Base-by-base conservation (phyloP, 805 yeast species). In the Diddensiella santjacobensis region DNA sequence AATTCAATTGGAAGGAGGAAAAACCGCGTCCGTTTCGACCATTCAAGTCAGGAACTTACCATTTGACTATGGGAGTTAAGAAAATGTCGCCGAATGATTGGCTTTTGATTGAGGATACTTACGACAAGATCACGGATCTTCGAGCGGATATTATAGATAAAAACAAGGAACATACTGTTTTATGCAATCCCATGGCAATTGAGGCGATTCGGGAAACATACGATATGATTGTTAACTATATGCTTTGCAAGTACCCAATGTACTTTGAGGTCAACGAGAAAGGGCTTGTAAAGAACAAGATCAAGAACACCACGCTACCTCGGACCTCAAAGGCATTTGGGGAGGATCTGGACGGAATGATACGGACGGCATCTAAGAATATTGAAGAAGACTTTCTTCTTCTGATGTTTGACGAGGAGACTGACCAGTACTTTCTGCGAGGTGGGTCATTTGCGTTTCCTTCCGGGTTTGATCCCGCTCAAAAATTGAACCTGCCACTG, bases 391-490 rank as follows among this genome's bases (percentile, higher is more conserved):
- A 85, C 58, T 71, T 81, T 47, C 58, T 84, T 37, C 63, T 85
- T 4, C 56, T 84, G 56, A 58, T 76, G 49, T 72, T 73, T 15
- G 78, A 77, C 47, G 89, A 83, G 56, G 58, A 61, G 26, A 40
- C 44, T 10, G 42, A 54, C 4, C 51, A 57, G 46, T 84, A 83
- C 59, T 68, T 74, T 22, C 61, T 81, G 38, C 69, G 82, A 45
- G 81, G 80, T 0, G 78, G 80, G 4, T 67, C 75, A 2, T 74
- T 81, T 20, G 79, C 81, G 4, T 83, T 82, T 56, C 87, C 91
- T 1, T 79, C 83, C 1, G 91, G 91, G 1, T 85, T 85, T 63
- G 79, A 80, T 58, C 90, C 91, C 3, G 64, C 71, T 3, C 65
- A 60, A 6, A 74, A 77, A 53, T 71, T 77, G 52, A 69, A 80